A percentile compares a stretch with the other conserved stretches of the same genome.
Conservation (phyloP, 192 early-diverging fungal genomes). For the Entrophospora sp. region DNA sequence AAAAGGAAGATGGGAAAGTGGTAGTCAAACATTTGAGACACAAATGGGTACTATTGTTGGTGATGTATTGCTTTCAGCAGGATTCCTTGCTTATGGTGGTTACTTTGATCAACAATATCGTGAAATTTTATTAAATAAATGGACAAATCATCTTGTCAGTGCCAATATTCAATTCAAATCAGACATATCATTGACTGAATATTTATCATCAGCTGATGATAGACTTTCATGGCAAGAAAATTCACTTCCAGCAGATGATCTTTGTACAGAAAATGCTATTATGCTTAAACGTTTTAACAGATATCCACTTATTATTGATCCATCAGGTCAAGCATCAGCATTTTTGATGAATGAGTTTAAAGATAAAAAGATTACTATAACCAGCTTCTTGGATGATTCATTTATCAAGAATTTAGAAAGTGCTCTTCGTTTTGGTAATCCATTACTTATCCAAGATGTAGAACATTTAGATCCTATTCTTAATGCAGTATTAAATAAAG, state of each 20-base stretch:
- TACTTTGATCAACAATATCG: slow-evolving; percentile 98
- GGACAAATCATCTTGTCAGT: slow-evolving; percentile 60
- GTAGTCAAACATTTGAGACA: slow-evolving; percentile 82
- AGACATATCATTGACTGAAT: slow-evolving; percentile 81
- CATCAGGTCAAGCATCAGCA: slow-evolving; percentile 83
- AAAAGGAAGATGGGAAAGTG: slow-evolving; percentile 83
- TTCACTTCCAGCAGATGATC: slow-evolving; percentile 77
- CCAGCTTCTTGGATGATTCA: slow-evolving; percentile 94
- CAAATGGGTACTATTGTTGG: slow-evolving; percentile 99
- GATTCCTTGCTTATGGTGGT: slow-evolving; percentile 95
- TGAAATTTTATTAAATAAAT: slow-evolving; percentile 65
- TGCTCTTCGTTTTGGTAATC: slow-evolving; percentile 97
- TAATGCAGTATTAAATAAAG: slow-evolving; percentile 96
- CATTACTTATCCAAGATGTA: slow-evolving; percentile 93
- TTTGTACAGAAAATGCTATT: slow-evolving; percentile 97
- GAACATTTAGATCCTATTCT: slow-evolving; percentile 96
- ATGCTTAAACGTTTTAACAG: slow-evolving; percentile 93
- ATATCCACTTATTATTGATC: slow-evolving; percentile 97
- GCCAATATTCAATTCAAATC: slow-evolving; percentile 67
- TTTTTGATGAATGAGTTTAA: slow-evolving; percentile 84
- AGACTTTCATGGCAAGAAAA: slow-evolving; percentile 83
- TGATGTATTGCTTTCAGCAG: slow-evolving; percentile 85
- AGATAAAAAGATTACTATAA: slow-evolving; percentile 81
- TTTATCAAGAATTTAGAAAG: slow-evolving; percentile 97
- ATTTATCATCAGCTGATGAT: slow-evolving; percentile 86